These are phyloP conservation scores for Pyrus betulifolia DNA, from an alignment of 306 rosid species.

Conservation along the genomic window DNA sequence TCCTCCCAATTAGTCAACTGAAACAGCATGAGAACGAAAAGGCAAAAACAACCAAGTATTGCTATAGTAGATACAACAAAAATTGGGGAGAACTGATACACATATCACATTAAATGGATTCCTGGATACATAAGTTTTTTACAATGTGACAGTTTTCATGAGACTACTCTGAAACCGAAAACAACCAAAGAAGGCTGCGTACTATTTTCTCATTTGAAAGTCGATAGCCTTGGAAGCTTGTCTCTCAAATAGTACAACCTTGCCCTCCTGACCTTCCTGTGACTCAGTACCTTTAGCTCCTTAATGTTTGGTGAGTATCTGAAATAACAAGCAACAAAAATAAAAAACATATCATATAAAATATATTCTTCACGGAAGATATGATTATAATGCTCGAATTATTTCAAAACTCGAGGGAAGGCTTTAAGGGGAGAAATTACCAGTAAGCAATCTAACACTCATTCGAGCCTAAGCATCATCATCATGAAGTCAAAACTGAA, in stretches of 20 bases:
- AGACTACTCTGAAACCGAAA: constrained; percentile 20
- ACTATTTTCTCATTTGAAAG: constrained; percentile 58
- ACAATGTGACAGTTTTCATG: constrained; percentile 12
- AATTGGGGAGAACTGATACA: constrained; percentile 7
- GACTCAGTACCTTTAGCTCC: constrained; percentile 68
- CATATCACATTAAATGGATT: constrained; percentile 21
- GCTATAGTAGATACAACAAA: constrained; percentile 4
- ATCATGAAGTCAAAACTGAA: not conserved
- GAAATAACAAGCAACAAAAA: constrained; percentile 15
- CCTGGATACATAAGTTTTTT: constrained; percentile 6
- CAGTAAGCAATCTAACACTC: not conserved
- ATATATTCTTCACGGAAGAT: not conserved
- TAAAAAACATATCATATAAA: not conserved
- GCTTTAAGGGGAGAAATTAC: not conserved
- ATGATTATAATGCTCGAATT: not conserved
- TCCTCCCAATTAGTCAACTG: not conserved
- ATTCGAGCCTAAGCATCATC: not conserved
- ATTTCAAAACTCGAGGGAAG: not conserved
- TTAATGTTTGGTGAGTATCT: constrained; percentile 95
- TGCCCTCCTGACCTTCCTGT: constrained; percentile 92
- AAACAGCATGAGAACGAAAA: not conserved
- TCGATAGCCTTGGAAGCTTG: constrained; percentile 93
- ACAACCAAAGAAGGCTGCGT: not conserved
- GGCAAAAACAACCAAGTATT: not conserved
- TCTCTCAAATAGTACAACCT: constrained; percentile 79